These are phyloP conservation scores for Phytopythium sindhum DNA, from an alignment of 352 stramenopile species.

Conservation along the genomic window DNA sequence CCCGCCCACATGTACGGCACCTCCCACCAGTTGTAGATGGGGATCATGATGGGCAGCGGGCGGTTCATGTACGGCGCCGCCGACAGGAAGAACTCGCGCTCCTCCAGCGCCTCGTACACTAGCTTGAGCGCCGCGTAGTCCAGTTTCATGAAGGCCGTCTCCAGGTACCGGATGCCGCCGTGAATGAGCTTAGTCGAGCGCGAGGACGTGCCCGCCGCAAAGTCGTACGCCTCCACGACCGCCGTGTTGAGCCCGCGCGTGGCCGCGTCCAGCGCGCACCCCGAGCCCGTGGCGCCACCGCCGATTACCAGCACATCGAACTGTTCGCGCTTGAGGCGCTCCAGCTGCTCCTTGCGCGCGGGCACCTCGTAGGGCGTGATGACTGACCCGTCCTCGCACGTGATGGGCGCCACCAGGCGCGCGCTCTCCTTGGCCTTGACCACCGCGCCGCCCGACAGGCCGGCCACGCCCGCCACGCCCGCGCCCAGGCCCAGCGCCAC, in stretches of 20 bases:
- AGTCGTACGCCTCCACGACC: conserved; percentile 91
- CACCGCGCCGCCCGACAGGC: conserved; percentile 56
- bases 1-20: conserved; percentile 94
- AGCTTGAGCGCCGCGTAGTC: conserved; percentile 89
- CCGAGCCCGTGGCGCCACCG: conserved; percentile 90
- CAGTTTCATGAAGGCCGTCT: conserved; percentile 93
- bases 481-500: conserved; percentile 50
- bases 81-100: conserved; percentile 91
- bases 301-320: conserved; percentile 95
- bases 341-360: conserved; percentile 60
- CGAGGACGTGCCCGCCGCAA: conserved; percentile 89
- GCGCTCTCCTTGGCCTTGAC: conserved; percentile 70
- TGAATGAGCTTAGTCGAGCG: conserved; percentile 96
- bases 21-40: conserved; percentile 95
- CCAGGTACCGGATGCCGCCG: conserved; percentile 93
- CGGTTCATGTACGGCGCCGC: conserved; percentile 94
- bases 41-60: conserved; percentile 94
- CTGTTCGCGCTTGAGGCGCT: conserved; percentile 82
- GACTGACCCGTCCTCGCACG: conserved; percentile 79
- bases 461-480: conserved; percentile 38
- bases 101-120: conserved; percentile 91
- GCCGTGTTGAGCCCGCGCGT: conserved; percentile 92
- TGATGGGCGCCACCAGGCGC: conserved; percentile 67
- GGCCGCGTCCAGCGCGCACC: conserved; percentile 87
- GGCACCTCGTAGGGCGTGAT: conserved; percentile 85